Evolutionary conservation across 495 filamentous ascomycete genomes (phyloP).

Genomic region (Trypethelium eluteriae): DNA sequence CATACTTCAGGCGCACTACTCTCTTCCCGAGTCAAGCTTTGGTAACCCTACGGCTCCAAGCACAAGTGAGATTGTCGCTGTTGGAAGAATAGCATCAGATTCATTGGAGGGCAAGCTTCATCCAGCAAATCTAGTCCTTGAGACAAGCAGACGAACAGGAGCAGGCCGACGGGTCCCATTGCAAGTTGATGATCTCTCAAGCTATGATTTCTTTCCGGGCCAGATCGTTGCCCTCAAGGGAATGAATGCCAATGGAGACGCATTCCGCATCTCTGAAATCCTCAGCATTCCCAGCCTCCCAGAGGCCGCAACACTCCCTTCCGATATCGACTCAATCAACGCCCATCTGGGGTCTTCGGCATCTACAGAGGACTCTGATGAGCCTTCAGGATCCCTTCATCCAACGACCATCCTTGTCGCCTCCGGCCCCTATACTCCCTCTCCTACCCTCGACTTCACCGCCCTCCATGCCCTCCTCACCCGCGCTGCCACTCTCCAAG

Average conservation of each 20-base stretch:
- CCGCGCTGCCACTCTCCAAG: slow-evolving; percentile 62
- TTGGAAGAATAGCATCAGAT: slow-evolving; percentile 87
- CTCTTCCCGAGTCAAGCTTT: slow-evolving; percentile 72
- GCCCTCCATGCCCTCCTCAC: slow-evolving; percentile 72
- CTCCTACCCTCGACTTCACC: slow-evolving; percentile 84
- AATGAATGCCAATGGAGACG: slow-evolving; percentile 76
- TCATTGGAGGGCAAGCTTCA: slow-evolving; percentile 76
- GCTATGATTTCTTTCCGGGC: slow-evolving; percentile 85
- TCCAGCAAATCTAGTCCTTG: slow-evolving; percentile 71
- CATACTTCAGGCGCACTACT: slow-evolving; percentile 63
- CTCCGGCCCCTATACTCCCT: slow-evolving; percentile 83
- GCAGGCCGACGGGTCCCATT: slow-evolving; percentile 73
- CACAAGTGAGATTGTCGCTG: slow-evolving; percentile 77
- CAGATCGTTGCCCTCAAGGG: slow-evolving; percentile 84
- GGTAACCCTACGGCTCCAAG: slow-evolving; percentile 78
- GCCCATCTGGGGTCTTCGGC: slow-evolving; percentile 54
- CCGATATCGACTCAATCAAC: slow-evolving; percentile 55
- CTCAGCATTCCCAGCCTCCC: slow-evolving; percentile 65
- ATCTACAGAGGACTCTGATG: slow-evolving; percentile 45
- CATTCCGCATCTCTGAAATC: slow-evolving; percentile 72
- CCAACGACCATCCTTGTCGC: slow-evolving; percentile 71
- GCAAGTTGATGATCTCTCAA: slow-evolving; percentile 58
- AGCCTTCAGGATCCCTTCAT: slow-evolving; percentile 32
- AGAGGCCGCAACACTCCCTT: slow-evolving; percentile 55
- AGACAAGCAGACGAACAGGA: slow-evolving; percentile 78